These are phyloP conservation scores for Colletotrichum spaethianum DNA, from an alignment of 2,329 filamentous ascomycete species.

Conservation along the genomic window DNA sequence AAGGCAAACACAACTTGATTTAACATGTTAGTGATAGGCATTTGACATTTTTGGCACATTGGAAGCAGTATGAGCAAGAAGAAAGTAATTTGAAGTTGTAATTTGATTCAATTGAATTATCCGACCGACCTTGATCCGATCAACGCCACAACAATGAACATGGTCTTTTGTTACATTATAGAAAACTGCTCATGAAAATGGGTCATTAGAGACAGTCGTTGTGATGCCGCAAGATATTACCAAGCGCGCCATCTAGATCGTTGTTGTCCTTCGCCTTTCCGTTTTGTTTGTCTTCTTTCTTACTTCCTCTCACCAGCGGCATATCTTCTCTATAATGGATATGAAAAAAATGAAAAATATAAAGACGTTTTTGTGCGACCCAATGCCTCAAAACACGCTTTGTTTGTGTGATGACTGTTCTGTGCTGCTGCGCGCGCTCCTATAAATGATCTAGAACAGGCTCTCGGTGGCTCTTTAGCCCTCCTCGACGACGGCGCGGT, in stretches of 20 bases:
- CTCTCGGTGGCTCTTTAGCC: slow-evolving; percentile 21
- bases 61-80: neutral
- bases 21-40: neutral
- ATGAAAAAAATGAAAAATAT: slow-evolving; percentile 3
- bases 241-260: slow-evolving; percentile 9
- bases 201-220: slow-evolving; percentile 26
- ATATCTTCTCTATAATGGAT: slow-evolving; percentile 23
- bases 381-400: slow-evolving; percentile 26
- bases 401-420: slow-evolving; percentile 20
- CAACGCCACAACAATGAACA: slow-evolving; percentile 25
- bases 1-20: too few relatives aligned
- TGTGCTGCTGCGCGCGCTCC: slow-evolving; percentile 13
- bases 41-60: neutral
- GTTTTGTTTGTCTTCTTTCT: slow-evolving; percentile 13
- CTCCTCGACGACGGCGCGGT: slow-evolving; percentile 42
- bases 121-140: slow-evolving; percentile 24
- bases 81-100: slow-evolving; percentile 6
- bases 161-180: slow-evolving; percentile 24
- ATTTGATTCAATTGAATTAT: slow-evolving; percentile 26
- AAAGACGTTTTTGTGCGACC: slow-evolving; percentile 10
- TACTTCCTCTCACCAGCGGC: neutral
- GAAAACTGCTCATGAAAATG: slow-evolving; percentile 21
- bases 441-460: slow-evolving; percentile 7
- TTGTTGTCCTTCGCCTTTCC: slow-evolving; percentile 23
- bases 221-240: slow-evolving; percentile 15